Base-by-base conservation (phyloP, 2,329 filamentous ascomycete species). In the Trichoderma asperellum region DNA sequence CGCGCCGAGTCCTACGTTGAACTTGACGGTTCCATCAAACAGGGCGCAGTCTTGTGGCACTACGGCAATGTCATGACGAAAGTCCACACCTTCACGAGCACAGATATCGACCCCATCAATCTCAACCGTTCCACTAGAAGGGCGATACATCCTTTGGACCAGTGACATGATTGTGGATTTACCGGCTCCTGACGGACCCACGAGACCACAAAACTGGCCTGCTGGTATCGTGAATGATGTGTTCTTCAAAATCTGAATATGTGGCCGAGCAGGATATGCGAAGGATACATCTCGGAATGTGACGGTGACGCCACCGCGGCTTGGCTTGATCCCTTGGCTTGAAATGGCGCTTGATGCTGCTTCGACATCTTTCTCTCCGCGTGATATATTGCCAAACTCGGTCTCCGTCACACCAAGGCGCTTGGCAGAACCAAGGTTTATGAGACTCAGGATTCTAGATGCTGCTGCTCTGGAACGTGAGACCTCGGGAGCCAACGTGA, bases 401-500 rank as follows among this genome's bases (percentile, higher is more conserved):
- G 68, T 70, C 7, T 73, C 70, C 24, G 71, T 74, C 11, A 43
- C 68, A 1, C 71, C 64, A 0, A 76, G 61, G 6, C 73, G 71
- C 59, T 75, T 73, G 6, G 75, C 74, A 16, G 76, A 80, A 2
- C 83, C 81, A 3, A 86, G 76, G 57, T 83, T 80, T 61, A 87
- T 83, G 32, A 87, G 77, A 70, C 78, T 82, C 65, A 87, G 79
- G 57, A 92, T 87, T 43, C 88, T 82, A 6, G 84, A 85, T 12
- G 88, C 87, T 3, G 91, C 89, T 1, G 83, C 82, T 35, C 85
- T 85, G 0, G 91, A 91, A 56, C 87, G 86, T 1, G 90, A 88
- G n/a, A 94, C 85, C 72, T 94, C 91, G 0, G 91, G 91, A 0
- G 91, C 91, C 1, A 94, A 85, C 29, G 88, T 88, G 76, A 94